phyloP scores from a whole-genome alignment of 2,329 filamentous ascomycete genomes.

The Phyllosticta citrichinensis region DNA sequence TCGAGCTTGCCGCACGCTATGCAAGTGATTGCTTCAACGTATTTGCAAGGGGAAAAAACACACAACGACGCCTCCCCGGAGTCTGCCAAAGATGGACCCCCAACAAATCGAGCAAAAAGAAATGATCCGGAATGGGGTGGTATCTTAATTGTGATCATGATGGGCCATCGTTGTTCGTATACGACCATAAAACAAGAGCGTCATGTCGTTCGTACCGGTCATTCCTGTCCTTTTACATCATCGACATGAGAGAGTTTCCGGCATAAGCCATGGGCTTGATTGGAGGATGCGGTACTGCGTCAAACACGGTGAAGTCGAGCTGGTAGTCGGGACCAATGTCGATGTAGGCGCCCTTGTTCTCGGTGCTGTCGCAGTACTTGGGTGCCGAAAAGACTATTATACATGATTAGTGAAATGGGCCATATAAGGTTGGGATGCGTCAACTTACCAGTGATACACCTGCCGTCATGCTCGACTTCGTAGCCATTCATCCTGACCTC shows the following conservation, averaged over 20 bases:
- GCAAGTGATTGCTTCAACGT: background rate
- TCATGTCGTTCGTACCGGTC: background rate
- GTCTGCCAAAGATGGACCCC: background rate
- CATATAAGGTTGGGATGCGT: background rate
- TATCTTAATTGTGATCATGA: background rate
- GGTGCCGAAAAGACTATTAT: slow-evolving; percentile 82
- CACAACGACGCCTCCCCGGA: background rate
- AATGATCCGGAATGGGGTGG: background rate
- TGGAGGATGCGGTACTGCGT: slow-evolving; percentile 90
- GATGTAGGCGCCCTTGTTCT: slow-evolving; percentile 98
- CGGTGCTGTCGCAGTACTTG: slow-evolving; percentile 93
- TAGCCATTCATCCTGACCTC: slow-evolving; percentile 99
- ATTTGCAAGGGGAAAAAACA: background rate
- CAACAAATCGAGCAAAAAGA: background rate
- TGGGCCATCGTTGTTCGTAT: background rate
- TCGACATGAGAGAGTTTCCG: slow-evolving; percentile 66
- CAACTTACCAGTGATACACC: slow-evolving; percentile 75
- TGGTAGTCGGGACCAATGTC: slow-evolving; percentile 90
- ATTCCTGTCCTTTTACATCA: slow-evolving; percentile 47
- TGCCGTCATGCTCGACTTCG: slow-evolving; percentile 90
- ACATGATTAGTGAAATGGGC: background rate
- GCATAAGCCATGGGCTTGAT: slow-evolving; percentile 93
- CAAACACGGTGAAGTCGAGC: slow-evolving; percentile 85
- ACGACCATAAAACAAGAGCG: background rate
- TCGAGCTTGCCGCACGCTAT: background rate